Evolutionary conservation across 805 yeast genomes (phyloP).

Genomic region (Danielia oregonensis): DNA sequence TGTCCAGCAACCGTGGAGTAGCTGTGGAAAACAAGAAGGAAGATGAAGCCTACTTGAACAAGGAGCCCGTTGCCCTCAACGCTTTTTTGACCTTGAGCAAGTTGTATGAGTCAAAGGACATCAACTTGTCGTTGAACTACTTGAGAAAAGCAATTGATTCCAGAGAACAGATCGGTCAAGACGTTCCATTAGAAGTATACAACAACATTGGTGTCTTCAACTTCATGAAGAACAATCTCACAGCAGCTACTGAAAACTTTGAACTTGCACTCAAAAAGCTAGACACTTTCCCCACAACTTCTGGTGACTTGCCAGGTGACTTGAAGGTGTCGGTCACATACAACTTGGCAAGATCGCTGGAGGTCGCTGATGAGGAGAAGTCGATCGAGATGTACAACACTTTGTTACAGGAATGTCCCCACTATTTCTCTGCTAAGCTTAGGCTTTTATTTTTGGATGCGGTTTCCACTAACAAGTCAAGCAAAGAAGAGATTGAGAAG

Average conservation of each 20-base stretch:
- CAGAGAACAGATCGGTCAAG: conserved; percentile 38
- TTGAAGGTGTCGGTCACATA: conserved; percentile 38
- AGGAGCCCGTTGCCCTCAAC: conserved; percentile 57
- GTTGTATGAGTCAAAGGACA: conserved; percentile 63
- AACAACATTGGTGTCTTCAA: conserved; percentile 86
- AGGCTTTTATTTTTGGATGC: conserved; percentile 64
- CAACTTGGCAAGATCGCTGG: conserved; percentile 76
- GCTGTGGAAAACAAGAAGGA: conserved; percentile 21
- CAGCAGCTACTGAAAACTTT: conserved; percentile 56
- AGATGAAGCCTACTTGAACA: conserved; percentile 22
- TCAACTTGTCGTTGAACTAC: conserved; percentile 62
- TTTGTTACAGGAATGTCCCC: conserved; percentile 59
- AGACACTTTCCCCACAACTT: conserved; percentile 31
- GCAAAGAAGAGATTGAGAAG: conserved; percentile 45
- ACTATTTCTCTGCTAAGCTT: conserved; percentile 70
- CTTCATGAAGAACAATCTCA: conserved; percentile 58
- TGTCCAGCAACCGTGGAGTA: conserved; percentile 50
- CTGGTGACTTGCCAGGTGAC: conserved; percentile 29
- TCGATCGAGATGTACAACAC: conserved; percentile 49
- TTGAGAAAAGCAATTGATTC: conserved; percentile 59
- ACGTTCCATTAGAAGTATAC: conserved; percentile 55
- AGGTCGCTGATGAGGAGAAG: conserved; percentile 33
- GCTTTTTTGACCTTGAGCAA: conserved; percentile 69
- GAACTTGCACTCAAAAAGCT: conserved; percentile 43
- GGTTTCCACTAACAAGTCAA: conserved; percentile 33